Conservation (phyloP, 169 alveolate genomes). For the Eimeria praecox region DNA sequence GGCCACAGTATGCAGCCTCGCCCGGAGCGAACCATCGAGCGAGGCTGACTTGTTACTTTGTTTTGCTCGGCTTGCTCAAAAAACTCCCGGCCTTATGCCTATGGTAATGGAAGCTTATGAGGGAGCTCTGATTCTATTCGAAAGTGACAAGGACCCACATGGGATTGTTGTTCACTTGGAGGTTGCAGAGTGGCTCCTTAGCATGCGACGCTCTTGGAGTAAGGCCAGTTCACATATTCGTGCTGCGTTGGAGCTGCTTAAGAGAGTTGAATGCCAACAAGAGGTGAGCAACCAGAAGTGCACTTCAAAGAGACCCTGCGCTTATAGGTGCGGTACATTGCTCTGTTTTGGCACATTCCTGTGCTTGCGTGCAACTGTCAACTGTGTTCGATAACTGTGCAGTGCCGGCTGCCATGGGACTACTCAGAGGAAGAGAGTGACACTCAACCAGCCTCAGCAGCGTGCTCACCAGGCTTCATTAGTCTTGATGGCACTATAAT, state of each 20-base stretch:
- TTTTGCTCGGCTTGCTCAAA: conserved; percentile 72
- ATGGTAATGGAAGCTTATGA: conserved; percentile 63
- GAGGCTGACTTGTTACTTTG: conserved; percentile 52
- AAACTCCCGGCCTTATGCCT: not conserved
- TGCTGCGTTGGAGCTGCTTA: conserved; percentile 56
- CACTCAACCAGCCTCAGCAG: not conserved
- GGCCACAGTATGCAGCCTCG: conserved; percentile 36
- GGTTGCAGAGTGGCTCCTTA: conserved; percentile 66
- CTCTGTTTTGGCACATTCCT: not conserved
- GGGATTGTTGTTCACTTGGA: conserved; percentile 55
- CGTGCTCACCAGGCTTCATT: conserved; percentile 2
- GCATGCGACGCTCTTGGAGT: conserved; percentile 48
- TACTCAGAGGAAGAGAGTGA: conserved; percentile 9
- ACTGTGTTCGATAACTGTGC: conserved; percentile 23
- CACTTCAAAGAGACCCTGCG: not conserved
- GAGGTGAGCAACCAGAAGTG: not conserved
- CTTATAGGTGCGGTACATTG: not conserved
- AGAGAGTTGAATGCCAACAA: not conserved
- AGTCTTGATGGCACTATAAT: not conserved
- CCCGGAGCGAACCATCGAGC: conserved; percentile 46
- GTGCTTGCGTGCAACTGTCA: not conserved
- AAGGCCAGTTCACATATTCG: conserved; percentile 63
- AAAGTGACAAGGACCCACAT: conserved; percentile 31
- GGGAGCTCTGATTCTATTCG: conserved; percentile 31
- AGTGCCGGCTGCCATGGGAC: conserved; percentile 14